Evolutionary conservation across 306 rosid genomes (phyloP).

Genomic region (Prunus salicina): DNA sequence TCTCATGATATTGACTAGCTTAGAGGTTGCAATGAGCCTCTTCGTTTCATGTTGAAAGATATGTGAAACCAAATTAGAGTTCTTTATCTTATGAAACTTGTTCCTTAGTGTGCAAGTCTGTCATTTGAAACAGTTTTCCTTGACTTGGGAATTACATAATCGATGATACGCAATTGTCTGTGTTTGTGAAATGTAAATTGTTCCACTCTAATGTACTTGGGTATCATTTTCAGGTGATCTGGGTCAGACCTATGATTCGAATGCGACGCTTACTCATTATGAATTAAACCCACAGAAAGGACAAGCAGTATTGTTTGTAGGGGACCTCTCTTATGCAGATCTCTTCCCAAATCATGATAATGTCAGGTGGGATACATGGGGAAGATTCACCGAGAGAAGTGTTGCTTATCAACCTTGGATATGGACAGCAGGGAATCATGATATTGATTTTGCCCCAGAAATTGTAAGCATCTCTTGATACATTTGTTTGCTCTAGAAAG

Average conservation of each 20-base stretch:
- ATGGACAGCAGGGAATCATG: conserved; percentile 96
- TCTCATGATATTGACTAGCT: neutral
- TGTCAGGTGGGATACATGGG: conserved; percentile 85
- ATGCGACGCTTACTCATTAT: conserved; percentile 69
- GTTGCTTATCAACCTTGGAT: conserved; percentile 96
- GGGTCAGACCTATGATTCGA: conserved; percentile 89
- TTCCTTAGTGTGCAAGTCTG: neutral
- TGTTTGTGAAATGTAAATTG: neutral
- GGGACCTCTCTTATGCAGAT: conserved; percentile 90
- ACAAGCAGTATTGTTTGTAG: conserved; percentile 61
- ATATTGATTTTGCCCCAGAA: conserved; percentile 67
- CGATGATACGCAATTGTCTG: neutral
- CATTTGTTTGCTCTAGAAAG: neutral
- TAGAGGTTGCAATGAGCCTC: neutral
- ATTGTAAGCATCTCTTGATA: conserved; percentile 42
- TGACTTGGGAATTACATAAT: neutral
- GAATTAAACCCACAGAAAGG: conserved; percentile 60
- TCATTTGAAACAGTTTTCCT: neutral
- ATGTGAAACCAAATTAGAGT: neutral
- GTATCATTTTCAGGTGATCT: conserved; percentile 57
- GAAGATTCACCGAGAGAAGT: conserved; percentile 80
- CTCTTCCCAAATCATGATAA: conserved; percentile 65
- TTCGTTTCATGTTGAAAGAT: neutral
- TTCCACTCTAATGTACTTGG: neutral
- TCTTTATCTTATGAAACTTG: neutral